Evolutionary conservation across 2,329 filamentous ascomycete species (phyloP).

Genomic region (Ilyonectria robusta): DNA sequence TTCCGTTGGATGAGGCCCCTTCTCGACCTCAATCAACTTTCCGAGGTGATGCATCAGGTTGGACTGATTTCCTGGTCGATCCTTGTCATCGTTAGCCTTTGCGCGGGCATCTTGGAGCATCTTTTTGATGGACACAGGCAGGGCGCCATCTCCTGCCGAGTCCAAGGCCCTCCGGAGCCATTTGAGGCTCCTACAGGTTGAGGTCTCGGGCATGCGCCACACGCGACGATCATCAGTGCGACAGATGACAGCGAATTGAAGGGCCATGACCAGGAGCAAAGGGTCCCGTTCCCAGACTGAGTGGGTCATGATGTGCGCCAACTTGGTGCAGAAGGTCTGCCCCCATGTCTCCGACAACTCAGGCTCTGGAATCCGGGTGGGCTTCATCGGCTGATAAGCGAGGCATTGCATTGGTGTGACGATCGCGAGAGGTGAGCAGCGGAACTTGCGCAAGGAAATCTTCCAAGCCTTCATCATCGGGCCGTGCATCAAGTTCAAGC

Average conservation of each 20-base stretch:
- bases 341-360: too few species aligned
- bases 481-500: too few species aligned
- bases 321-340: not conserved
- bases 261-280: not conserved
- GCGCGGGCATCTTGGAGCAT: not conserved
- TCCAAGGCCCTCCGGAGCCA: not conserved
- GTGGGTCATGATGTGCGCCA: not conserved
- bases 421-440: not conserved
- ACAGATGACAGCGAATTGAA: constrained; percentile 8
- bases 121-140: not conserved
- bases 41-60: too few species aligned
- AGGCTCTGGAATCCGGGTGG: not conserved
- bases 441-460: not conserved
- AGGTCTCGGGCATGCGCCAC: not conserved
- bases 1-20: too few species aligned
- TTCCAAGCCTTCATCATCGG: not conserved
- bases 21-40: too few species aligned
- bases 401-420: not conserved
- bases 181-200: too few species aligned
- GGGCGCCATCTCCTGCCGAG: not conserved
- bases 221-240: constrained; percentile 1
- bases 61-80: too few species aligned
- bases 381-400: not conserved
- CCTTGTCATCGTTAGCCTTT: too few species aligned
- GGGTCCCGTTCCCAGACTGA: not conserved